Evolutionary conservation across 2,329 filamentous ascomycete species (phyloP).

Genomic region (Botrytis hyacinthi): DNA sequence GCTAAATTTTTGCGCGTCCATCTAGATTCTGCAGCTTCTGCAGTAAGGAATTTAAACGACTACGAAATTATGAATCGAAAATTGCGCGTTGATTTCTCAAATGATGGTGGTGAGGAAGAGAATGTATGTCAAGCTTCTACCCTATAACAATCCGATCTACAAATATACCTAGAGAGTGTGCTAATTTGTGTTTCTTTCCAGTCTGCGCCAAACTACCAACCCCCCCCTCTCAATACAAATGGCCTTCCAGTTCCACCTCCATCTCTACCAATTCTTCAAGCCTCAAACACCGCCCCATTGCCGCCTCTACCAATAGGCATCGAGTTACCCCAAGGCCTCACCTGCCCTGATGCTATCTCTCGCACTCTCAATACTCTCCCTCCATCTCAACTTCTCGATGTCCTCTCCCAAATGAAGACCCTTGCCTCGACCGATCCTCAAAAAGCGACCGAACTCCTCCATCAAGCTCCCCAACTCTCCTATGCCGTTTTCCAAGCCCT

Average conservation of each 20-base stretch:
- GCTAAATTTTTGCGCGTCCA: conserved; percentile 11
- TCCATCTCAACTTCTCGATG: conserved; percentile 85
- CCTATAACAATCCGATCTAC: neutral
- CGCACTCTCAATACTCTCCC: conserved; percentile 84
- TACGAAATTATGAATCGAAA: conserved; percentile 94
- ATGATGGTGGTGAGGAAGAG: conserved; percentile 72
- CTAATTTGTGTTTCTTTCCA: neutral
- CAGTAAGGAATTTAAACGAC: conserved; percentile 93
- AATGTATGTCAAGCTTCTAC: conserved; percentile 34
- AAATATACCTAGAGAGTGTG: neutral
- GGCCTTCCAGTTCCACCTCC: conserved; percentile 39
- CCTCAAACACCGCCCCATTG: conserved; percentile 52
- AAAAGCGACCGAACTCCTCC: conserved; percentile 80
- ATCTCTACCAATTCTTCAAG: conserved; percentile 30
- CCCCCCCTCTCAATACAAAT: conserved; percentile 23
- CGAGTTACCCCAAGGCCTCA: conserved; percentile 79
- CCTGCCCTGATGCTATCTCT: conserved; percentile 86
- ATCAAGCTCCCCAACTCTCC: conserved; percentile 85
- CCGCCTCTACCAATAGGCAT: conserved; percentile 82
- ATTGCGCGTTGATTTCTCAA: conserved; percentile 91
- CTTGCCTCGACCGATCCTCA: conserved; percentile 78
- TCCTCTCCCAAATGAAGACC: conserved; percentile 90
- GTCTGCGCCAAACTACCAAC: conserved; percentile 18
- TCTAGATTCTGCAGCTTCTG: conserved; percentile 79
- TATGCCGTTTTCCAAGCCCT: conserved; percentile 96